These are phyloP conservation scores for Saccharum spontaneum DNA, from an alignment of 176 grass and related monocot species.

Conservation along the genomic window DNA sequence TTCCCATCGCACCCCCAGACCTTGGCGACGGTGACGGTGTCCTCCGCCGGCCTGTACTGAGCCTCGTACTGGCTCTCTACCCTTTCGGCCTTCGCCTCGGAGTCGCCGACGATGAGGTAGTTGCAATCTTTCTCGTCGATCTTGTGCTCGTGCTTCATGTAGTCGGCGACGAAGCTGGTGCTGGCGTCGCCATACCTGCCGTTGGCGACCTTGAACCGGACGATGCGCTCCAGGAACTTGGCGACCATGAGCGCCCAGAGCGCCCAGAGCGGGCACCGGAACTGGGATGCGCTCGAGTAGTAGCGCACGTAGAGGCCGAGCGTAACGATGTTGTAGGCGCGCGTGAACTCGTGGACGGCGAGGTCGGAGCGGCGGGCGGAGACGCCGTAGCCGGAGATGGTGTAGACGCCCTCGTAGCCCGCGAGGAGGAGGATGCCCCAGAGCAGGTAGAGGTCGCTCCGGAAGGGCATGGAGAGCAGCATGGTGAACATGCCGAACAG, in stretches of 20 bases:
- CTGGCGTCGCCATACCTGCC: constrained; percentile 32
- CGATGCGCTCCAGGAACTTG: constrained; percentile 40
- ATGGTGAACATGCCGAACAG: constrained; percentile 26
- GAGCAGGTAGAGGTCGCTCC: constrained; percentile 37
- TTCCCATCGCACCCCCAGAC: constrained; percentile 16
- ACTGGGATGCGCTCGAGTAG: constrained; percentile 1
- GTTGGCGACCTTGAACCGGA: constrained; percentile 22
- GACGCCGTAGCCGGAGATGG: constrained; percentile 36
- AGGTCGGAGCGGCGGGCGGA: constrained; percentile 32
- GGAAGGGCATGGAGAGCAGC: constrained; percentile 39
- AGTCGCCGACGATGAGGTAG: constrained; percentile 45
- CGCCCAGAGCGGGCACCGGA: constrained; percentile 26
- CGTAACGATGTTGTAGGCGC: constrained; percentile 5
- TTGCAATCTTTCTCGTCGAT: constrained; percentile 10
- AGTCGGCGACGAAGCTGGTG: constrained; percentile 30
- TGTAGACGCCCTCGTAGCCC: constrained; percentile 29
- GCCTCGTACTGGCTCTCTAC: neutral
- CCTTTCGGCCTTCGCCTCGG: neutral
- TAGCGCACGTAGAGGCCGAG: constrained; percentile 19
- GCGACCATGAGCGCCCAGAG: constrained; percentile 39
- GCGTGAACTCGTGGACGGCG: constrained; percentile 24
- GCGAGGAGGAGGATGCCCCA: constrained; percentile 36
- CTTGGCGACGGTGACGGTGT: constrained; percentile 32
- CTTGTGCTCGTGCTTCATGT: constrained; percentile 47
- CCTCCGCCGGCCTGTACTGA: neutral